Conservation (phyloP, 176 grass and related monocot species). For the Triticum dicoccoides region DNA sequence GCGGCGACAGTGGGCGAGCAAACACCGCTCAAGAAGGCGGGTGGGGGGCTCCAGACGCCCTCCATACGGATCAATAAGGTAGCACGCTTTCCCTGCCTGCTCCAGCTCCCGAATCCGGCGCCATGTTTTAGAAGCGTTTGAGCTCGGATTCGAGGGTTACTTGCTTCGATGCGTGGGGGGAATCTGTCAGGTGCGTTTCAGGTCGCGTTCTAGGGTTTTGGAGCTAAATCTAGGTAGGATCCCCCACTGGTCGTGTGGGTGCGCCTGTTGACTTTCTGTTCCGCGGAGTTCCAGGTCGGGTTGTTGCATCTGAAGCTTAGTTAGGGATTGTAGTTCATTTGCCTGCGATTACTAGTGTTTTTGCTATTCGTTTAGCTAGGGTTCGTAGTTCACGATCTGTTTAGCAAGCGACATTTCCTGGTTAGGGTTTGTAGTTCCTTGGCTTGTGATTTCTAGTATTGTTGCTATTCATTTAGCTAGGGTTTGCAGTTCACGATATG, state of each 20-base stretch:
- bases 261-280: background rate
- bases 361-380: no score
- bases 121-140: background rate
- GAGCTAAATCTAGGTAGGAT: slow-evolving; percentile 1
- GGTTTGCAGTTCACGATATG: background rate
- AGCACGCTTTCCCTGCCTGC: background rate
- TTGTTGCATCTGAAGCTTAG: background rate
- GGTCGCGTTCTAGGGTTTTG: slow-evolving; percentile 28
- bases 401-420: no score
- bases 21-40: slow-evolving; percentile 19
- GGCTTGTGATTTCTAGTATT: no score
- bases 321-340: background rate
- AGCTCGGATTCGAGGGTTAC: slow-evolving; percentile 3
- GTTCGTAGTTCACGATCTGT: no score
- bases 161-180: background rate
- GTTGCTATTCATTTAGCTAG: no score
- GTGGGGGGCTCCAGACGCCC: slow-evolving; percentile 27
- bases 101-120: background rate
- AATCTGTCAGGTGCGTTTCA: background rate
- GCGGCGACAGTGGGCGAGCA: background rate
- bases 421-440: background rate
- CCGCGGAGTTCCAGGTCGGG: background rate
- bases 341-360: background rate
- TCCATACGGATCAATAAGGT: slow-evolving; percentile 65
- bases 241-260: background rate